Evolutionary conservation across 805 yeast species (phyloP), one percentile per base, ranked within the genome.

Genomic region (Wickerhamomyces chambardii): DNA sequence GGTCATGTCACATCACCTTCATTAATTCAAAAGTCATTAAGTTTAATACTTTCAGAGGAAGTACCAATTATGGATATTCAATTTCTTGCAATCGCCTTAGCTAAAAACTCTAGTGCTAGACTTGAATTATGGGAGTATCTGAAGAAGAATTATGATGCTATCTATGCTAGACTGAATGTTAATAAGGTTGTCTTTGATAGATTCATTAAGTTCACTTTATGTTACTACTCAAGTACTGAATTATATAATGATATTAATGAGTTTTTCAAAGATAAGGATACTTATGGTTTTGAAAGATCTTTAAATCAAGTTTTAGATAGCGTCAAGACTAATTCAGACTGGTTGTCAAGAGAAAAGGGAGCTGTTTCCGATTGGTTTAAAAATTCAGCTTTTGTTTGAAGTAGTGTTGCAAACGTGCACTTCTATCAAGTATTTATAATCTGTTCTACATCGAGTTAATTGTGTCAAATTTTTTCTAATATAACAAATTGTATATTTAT

Each of bases 131-230:
- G 87, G 84, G 40, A 55, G 15, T 90, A 94, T 87, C 48, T 78
- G 45, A 64, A 70, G 44, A 51, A 42, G 8, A 78, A 89, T 58
- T 90, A 92, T 84, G 84, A 75, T 36, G 69, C 63, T 16, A 53
- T 90, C 41, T 62, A 61, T 48, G 64, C 72, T 48, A 64, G 72
- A 46, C 69, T 86, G 55, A 95, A 95, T 28, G 81, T 89, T 15
- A 80, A 84, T 21, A 70, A 78, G 41, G 70, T 85, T 21, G 77
- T 87, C 77, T 68, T 89, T 49, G 82, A 89, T 27, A 66, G 78
- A 30, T 77, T 92, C 39, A 80, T 90, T 31, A 68, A 70, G 26
- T 47, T 81, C 34, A 64, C 79, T 28, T 66, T 83, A 34, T 59
- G 75, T 15, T 72, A 78, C 5, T 79, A 75, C 57, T 68, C 86